These are phyloP conservation scores for Ogataea saltuana DNA, from an alignment of 805 yeast genomes.

Conservation along the genomic window DNA sequence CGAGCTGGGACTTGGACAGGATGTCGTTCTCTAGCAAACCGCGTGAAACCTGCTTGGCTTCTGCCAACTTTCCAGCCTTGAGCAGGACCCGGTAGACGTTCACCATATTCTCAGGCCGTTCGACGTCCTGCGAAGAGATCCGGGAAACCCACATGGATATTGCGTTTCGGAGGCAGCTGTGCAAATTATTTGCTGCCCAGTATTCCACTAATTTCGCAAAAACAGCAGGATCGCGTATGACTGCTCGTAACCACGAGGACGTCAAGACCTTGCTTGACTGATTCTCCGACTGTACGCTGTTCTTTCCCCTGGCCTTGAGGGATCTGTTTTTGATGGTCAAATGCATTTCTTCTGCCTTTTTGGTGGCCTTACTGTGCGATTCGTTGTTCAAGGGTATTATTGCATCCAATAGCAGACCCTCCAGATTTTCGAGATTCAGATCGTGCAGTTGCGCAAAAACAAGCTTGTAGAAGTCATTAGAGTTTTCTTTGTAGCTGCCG, in stretches of 20 bases:
- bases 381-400: constrained; percentile 7
- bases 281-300: not conserved
- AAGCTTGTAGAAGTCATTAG: constrained; percentile 12
- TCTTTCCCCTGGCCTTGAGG: not conserved
- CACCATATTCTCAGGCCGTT: constrained; percentile 4
- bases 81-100: constrained; percentile 10
- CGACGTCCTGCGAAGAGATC: not conserved
- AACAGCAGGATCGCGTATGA: constrained; percentile 6
- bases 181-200: constrained; percentile 7
- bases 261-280: not conserved
- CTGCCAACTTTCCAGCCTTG: constrained; percentile 12
- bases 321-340: constrained; percentile 9
- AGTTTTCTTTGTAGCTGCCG: constrained; percentile 4
- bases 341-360: constrained; percentile 8
- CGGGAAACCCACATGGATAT: constrained; percentile 3
- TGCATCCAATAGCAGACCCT: constrained; percentile 15
- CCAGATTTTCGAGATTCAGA: constrained; percentile 12
- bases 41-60: constrained; percentile 10
- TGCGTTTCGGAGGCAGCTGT: not conserved
- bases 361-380: constrained; percentile 3
- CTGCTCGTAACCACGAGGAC: constrained; percentile 13
- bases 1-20: not conserved
- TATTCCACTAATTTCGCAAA: constrained; percentile 11
- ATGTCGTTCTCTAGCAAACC: not conserved
- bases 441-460: constrained; percentile 23